These are phyloP conservation scores for Rosa multiflora DNA, from an alignment of 306 rosid genomes.

Conservation along the genomic window DNA sequence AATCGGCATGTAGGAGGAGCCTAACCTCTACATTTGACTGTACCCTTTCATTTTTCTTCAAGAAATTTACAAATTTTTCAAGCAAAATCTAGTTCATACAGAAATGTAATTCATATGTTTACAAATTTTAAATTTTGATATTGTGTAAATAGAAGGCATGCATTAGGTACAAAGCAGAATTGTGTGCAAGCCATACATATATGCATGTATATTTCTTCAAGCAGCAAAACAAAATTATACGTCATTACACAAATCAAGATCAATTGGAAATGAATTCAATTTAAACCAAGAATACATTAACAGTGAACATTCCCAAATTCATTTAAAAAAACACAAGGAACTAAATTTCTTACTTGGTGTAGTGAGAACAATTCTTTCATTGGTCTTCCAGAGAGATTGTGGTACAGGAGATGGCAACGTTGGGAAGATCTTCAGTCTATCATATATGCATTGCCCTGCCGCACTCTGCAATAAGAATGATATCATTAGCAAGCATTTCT, in stretches of 20 bases:
- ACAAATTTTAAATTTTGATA: background rate
- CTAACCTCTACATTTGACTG: background rate
- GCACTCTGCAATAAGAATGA: slow-evolving; percentile 34
- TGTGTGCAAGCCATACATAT: background rate
- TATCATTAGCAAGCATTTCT: slow-evolving; percentile 1
- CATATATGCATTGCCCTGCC: slow-evolving; percentile 44
- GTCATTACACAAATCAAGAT: background rate
- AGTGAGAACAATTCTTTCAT: slow-evolving; percentile 14
- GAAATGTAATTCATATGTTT: background rate
- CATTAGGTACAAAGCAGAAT: background rate
- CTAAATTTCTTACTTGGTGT: slow-evolving; percentile 28
- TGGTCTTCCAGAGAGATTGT: slow-evolving; percentile 21
- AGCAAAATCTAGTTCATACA: slow-evolving; percentile 3
- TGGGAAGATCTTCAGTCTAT: slow-evolving; percentile 41
- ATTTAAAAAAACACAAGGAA: background rate
- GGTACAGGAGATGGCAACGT: slow-evolving; percentile 30
- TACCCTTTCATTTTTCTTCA: background rate
- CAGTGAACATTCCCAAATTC: background rate
- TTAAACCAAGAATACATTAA: background rate
- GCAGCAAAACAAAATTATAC: background rate
- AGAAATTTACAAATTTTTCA: background rate
- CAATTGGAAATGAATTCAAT: background rate
- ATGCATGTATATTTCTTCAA: background rate
- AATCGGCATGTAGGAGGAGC: background rate
- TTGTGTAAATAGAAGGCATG: background rate